Evolutionary conservation across 2,329 filamentous ascomycete genomes (phyloP), one percentile per base, ranked within the genome.

Genomic region (Neodidymelliopsis sp.): DNA sequence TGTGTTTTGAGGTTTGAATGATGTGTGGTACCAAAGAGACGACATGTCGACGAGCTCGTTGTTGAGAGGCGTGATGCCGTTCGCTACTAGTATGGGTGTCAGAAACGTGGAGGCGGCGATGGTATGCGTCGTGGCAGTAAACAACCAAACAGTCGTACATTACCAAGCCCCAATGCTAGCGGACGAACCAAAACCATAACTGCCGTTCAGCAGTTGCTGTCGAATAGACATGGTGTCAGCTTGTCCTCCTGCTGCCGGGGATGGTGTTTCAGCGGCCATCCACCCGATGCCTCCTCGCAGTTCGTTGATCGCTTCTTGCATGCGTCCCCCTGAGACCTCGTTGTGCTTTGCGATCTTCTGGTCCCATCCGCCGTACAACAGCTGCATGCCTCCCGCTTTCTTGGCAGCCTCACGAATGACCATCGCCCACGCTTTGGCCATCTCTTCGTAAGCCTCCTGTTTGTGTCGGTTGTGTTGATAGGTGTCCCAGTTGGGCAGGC

Each of bases 361-460:
- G 65, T 97, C 93, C 94, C 94, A 99, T 50, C 90, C 90, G 42
- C 89, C 91, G 35, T 91, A 90, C 65, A 96, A 90, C 57, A 99
- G 70, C 58, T 54, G 86, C 64, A 97, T 94, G 24, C 94, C 94
- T 20, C 91, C 92, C 9, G 91, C 93, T 60, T 89, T 84, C 78
- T 97, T 97, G 16, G 89, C 87, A 2, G 91, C 91, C 73, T 99
- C 94, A 53, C 87, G 87, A 60, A 99, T 89, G 38, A 96, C 93
- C 59, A 95, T 74, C 12, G 90, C 87, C 94, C 94, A 99, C 1
- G 94, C 94, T 66, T 88, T 91, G 19, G 90, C 88, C 56, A 99
- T 92, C 69, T 97, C 94, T 65, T 99, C 93, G 69, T 99, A 99
- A 6, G 93, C 92, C 56, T 91, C 91, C 59, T 96, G 88, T 74